phyloP scores from a whole-genome alignment of 2,329 filamentous ascomycete species.

The Penicillium sp. region DNA sequence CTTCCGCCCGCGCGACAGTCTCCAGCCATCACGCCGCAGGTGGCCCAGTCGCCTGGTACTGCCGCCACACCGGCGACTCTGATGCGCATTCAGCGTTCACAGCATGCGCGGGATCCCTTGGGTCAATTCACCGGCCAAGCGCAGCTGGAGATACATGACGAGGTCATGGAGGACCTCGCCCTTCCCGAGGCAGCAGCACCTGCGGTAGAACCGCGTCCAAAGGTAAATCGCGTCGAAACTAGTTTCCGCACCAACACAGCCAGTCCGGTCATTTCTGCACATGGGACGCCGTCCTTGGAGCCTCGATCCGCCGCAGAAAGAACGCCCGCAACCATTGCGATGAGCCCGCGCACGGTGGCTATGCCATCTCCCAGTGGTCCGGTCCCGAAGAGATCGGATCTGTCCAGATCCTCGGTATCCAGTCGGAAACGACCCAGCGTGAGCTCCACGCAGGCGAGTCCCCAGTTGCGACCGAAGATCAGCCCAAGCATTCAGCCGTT shows the following conservation, averaged over 20 bases:
- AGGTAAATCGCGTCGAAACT: conserved; percentile 53
- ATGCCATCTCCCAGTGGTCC: conserved; percentile 52
- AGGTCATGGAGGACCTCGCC: conserved; percentile 63
- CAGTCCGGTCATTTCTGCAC: conserved; percentile 62
- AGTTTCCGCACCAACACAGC: conserved; percentile 34
- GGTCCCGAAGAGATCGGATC: conserved; percentile 42
- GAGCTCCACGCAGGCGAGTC: conserved; percentile 74
- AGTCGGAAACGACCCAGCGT: conserved; percentile 67
- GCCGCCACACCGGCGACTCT: conserved; percentile 85
- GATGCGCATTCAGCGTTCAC: conserved; percentile 67
- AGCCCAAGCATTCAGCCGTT: conserved; percentile 93
- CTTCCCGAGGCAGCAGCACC: conserved; percentile 70
- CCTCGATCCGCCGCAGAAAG: conserved; percentile 37
- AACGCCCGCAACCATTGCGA: conserved; percentile 39
- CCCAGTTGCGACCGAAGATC: conserved; percentile 82
- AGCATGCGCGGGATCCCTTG: conserved; percentile 39
- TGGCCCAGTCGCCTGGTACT: conserved; percentile 41
- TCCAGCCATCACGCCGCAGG: conserved; percentile 37
- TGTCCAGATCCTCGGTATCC: conserved; percentile 46
- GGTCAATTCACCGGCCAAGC: conserved; percentile 36
- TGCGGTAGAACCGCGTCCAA: conserved; percentile 45
- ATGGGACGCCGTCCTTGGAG: conserved; percentile 55
- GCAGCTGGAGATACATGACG: conserved; percentile 48
- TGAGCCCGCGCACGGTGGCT: conserved; percentile 55
- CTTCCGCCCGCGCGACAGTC: conserved; percentile 44